A percentile compares a stretch with the other conserved stretches of the same genome.
phyloP scores from a whole-genome alignment of 345 rosid species.

The Melaleuca quinquenervia region DNA sequence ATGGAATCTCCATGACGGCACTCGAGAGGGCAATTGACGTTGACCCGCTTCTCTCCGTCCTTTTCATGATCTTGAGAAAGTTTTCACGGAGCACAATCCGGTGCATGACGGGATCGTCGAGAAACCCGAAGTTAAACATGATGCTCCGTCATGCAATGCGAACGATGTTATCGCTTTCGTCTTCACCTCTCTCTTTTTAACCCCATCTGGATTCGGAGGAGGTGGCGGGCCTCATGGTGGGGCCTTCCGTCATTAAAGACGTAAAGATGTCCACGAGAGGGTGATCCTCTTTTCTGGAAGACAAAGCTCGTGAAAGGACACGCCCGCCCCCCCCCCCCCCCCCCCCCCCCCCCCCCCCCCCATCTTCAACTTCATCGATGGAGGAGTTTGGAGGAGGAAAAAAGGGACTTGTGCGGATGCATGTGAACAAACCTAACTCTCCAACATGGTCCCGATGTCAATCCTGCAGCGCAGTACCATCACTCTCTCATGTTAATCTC shows the following conservation, averaged over 20 bases:
- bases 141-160: neutral
- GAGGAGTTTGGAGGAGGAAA: neutral
- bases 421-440: constrained; percentile 40
- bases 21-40: neutral
- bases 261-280: constrained; percentile 11
- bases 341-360: neutral
- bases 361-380: neutral
- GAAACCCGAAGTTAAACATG: neutral
- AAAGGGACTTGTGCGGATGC: constrained; percentile 4
- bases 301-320: constrained; percentile 23
- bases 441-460: neutral
- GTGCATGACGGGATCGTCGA: neutral
- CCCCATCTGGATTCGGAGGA: neutral
- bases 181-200: neutral
- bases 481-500: neutral
- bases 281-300: neutral
- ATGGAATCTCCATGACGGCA: neutral
- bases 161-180: neutral
- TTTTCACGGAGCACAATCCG: neutral
- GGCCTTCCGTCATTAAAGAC: constrained; percentile 9
- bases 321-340: neutral
- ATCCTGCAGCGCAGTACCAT: neutral
- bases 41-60: neutral
- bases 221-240: neutral
- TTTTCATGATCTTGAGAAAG: neutral